Conservation (phyloP, 148 eudicot genomes). For the Silene uniflora region DNA sequence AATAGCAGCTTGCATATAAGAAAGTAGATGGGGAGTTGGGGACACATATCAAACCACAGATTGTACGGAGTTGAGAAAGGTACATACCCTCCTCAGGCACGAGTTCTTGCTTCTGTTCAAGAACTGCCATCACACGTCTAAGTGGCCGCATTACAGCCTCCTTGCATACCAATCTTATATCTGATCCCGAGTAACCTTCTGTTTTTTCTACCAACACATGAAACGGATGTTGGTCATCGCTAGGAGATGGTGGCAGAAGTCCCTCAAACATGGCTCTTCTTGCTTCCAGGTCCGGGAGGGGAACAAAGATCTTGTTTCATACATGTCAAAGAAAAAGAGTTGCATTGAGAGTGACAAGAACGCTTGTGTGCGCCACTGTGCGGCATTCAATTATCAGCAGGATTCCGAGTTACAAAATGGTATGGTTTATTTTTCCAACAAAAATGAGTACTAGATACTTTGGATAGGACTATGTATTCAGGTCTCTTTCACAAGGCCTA, state of each 20-base stretch:
- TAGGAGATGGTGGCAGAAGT: constrained; percentile 53
- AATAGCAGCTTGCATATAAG: not conserved
- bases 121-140: constrained; percentile 68
- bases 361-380: not conserved
- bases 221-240: constrained; percentile 59
- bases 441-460: not conserved
- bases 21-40: not conserved
- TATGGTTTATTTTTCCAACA: not conserved
- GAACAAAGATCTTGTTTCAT: constrained; percentile 72
- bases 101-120: constrained; percentile 61
- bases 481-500: not conserved
- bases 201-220: constrained; percentile 70
- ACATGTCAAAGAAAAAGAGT: constrained; percentile 22
- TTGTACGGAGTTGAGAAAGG: not conserved
- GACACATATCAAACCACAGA: not conserved
- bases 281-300: constrained; percentile 96
- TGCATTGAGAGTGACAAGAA: not conserved
- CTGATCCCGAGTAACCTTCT: constrained; percentile 93
- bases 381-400: not conserved
- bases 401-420: not conserved
- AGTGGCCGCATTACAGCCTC: constrained; percentile 99
- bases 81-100: constrained; percentile 82
- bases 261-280: constrained; percentile 88
- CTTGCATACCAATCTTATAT: constrained; percentile 86
- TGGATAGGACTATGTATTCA: not conserved